phyloP scores from a whole-genome alignment of 352 stramenopile species.

The Pythium sukuiense region DNA sequence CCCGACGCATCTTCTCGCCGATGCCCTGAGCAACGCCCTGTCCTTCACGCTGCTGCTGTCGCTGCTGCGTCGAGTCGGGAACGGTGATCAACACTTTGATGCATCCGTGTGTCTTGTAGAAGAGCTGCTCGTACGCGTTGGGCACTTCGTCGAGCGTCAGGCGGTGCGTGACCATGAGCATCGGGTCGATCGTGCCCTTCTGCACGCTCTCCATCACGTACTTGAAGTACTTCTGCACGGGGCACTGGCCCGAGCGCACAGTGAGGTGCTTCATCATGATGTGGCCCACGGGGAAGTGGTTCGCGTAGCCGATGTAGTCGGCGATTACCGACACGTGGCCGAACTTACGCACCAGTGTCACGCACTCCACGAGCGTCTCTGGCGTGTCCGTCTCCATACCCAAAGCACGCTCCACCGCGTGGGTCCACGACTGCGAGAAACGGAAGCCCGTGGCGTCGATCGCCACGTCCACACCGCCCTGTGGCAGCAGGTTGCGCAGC shows the following conservation, averaged over 20 bases:
- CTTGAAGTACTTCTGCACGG: conserved; percentile 59
- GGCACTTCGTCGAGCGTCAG: conserved; percentile 30
- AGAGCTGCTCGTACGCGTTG: conserved; percentile 31
- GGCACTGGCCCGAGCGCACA: conserved; percentile 46
- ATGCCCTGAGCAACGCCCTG: background rate
- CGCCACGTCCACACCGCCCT: conserved; percentile 48
- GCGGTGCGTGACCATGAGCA: conserved; percentile 32
- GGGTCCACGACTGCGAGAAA: conserved; percentile 25
- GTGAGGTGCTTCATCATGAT: conserved; percentile 64
- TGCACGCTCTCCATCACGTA: conserved; percentile 39
- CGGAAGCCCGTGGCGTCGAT: conserved; percentile 56
- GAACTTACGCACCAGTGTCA: conserved; percentile 59
- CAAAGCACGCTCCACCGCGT: conserved; percentile 29
- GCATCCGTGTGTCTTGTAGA: conserved; percentile 31
- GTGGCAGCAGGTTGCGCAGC: conserved; percentile 48
- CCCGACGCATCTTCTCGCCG: conserved; percentile 5
- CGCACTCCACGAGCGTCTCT: conserved; percentile 40
- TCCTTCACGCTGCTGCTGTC: background rate
- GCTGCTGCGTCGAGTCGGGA: background rate
- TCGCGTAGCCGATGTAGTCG: conserved; percentile 44
- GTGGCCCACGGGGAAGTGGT: conserved; percentile 56
- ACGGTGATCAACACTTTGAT: conserved; percentile 33
- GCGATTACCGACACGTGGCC: conserved; percentile 56
- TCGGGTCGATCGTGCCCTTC: conserved; percentile 29
- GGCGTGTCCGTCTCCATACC: conserved; percentile 52